Conservation (phyloP, 768 basidiomycete genomes). For the Mycena albidolilacea region DNA sequence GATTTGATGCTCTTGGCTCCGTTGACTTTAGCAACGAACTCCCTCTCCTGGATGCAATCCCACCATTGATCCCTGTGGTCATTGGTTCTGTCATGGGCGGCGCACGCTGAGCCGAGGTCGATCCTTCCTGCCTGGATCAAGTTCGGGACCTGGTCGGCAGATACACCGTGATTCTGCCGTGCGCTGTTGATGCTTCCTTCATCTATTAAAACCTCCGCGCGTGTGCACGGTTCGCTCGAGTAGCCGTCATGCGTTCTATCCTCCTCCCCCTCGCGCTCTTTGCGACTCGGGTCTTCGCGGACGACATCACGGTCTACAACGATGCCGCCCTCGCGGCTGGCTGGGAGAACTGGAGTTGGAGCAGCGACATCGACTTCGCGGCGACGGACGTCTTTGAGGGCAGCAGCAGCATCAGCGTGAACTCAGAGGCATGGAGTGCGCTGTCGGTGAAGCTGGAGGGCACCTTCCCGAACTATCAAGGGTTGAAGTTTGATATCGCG, state of each 20-base stretch:
- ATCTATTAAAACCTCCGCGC: no score
- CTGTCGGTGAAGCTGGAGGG: conserved; percentile 60
- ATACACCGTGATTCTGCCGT: conserved; percentile 34
- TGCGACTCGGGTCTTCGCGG: conserved; percentile 32
- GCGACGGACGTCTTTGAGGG: conserved; percentile 63
- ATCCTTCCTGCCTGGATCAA: conserved; percentile 30
- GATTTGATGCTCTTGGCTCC: no score
- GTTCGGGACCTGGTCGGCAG: conserved; percentile 19
- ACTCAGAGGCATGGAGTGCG: conserved; percentile 59
- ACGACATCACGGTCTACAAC: conserved; percentile 59
- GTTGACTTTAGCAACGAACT: no score
- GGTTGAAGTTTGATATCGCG: conserved; percentile 66
- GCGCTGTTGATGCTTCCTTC: not conserved
- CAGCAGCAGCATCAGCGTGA: conserved; percentile 59
- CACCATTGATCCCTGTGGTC: not conserved
- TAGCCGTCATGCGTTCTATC: conserved; percentile 7
- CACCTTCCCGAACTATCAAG: conserved; percentile 60
- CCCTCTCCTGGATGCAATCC: not conserved
- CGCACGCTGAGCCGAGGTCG: conserved; percentile 16
- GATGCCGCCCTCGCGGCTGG: conserved; percentile 58
- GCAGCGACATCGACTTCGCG: conserved; percentile 57
- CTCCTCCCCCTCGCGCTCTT: conserved; percentile 33
- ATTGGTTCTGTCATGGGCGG: conserved; percentile 18
- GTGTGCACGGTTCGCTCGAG: no score
- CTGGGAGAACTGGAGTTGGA: conserved; percentile 71